A percentile compares a stretch with the other conserved stretches of the same genome.
These are phyloP conservation scores for Clathrus columnatus DNA, from an alignment of 768 basidiomycete species.

Conservation along the genomic window DNA sequence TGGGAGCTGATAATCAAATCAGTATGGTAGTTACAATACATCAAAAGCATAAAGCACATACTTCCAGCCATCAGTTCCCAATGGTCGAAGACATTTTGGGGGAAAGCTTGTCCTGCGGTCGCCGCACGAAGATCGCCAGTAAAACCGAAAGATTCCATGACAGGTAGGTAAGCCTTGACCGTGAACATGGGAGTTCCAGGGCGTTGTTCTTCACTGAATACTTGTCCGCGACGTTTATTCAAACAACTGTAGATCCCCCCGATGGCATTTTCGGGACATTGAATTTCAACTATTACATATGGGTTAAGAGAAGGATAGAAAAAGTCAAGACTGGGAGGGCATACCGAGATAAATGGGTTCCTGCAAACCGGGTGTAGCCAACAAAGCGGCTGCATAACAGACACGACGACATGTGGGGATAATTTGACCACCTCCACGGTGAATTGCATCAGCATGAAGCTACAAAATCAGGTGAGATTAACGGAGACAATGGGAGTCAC, in stretches of 20 bases:
- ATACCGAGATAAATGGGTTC: constrained; percentile 92
- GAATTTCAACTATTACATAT: constrained; percentile 71
- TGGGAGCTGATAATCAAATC: constrained; percentile 41
- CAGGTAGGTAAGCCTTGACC: constrained; percentile 93
- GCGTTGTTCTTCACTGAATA: constrained; percentile 96
- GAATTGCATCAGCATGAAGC: constrained; percentile 98
- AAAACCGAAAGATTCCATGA: constrained; percentile 93
- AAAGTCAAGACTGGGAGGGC: constrained; percentile 14
- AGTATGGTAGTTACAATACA: not conserved
- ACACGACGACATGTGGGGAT: constrained; percentile 96
- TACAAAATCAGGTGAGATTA: constrained; percentile 23
- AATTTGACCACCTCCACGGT: constrained; percentile 97
- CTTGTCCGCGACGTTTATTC: constrained; percentile 97
- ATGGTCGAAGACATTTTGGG: constrained; percentile 89
- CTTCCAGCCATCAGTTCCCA: constrained; percentile 82
- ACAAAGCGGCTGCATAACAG: constrained; percentile 89
- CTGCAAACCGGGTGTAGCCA: constrained; percentile 86
- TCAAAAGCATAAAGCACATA: constrained; percentile 30
- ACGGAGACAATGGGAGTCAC: not conserved
- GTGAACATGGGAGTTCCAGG: constrained; percentile 99
- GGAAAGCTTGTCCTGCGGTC: constrained; percentile 97
- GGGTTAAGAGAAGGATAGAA: constrained; percentile 11
- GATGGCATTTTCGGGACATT: constrained; percentile 94
- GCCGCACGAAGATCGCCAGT: constrained; percentile 89
- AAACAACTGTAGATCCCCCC: constrained; percentile 92